Evolutionary conservation across 1,139 yeast genomes (phyloP).

Genomic region (Kodamaea plutei): DNA sequence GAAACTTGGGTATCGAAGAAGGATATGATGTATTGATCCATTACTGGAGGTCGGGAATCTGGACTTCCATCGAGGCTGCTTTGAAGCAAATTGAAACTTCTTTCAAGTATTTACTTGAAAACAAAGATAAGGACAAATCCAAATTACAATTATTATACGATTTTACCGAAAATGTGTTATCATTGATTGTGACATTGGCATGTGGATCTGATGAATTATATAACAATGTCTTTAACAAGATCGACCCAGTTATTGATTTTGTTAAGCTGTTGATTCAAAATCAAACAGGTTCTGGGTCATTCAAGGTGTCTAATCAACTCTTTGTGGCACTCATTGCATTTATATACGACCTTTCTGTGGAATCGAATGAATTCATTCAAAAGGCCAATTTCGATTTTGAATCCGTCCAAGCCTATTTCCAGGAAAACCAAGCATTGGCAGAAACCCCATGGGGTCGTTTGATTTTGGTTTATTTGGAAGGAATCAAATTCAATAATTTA

Average conservation of each 20-base stretch:
- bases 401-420: constrained; percentile 16
- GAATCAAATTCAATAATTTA: constrained; percentile 55
- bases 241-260: constrained; percentile 41
- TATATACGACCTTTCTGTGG: constrained; percentile 62
- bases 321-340: constrained; percentile 56
- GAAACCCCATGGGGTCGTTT: constrained; percentile 30
- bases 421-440: constrained; percentile 14
- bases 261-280: constrained; percentile 39
- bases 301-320: constrained; percentile 40
- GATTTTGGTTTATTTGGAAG: constrained; percentile 51
- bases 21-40: constrained; percentile 80
- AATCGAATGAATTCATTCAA: constrained; percentile 55
- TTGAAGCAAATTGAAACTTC: constrained; percentile 49
- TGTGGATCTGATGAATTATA: constrained; percentile 61
- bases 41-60: constrained; percentile 74
- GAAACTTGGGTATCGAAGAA: constrained; percentile 79
- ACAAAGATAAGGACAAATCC: constrained; percentile 33
- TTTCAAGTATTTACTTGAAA: constrained; percentile 37
- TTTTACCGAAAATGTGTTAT: constrained; percentile 68
- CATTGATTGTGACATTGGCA: constrained; percentile 65
- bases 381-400: constrained; percentile 26
- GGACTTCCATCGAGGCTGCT: constrained; percentile 54
- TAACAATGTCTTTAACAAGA: constrained; percentile 43
- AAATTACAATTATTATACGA: constrained; percentile 52
- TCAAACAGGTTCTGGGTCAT: constrained; percentile 18